A percentile compares a stretch with the other conserved stretches of the same genome.
phyloP scores from a whole-genome alignment of 148 eudicot genomes.

The Chenopodium quinoa region DNA sequence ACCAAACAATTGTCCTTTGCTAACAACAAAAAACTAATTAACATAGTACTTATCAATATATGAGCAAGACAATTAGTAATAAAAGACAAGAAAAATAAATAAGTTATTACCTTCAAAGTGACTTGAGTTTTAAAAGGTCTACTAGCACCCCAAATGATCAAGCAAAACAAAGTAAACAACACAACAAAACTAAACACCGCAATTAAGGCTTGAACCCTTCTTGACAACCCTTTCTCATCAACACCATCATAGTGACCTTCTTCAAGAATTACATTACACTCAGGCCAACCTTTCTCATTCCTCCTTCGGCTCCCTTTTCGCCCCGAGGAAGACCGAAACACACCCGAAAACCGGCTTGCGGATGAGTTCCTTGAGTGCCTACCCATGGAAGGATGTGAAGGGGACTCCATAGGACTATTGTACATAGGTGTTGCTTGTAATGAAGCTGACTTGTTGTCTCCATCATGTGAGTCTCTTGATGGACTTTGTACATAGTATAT shows the following conservation, averaged over 20 bases:
- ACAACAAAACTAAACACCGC: slow-evolving; percentile 52
- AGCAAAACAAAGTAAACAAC: slow-evolving; percentile 72
- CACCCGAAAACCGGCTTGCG: slow-evolving; percentile 87
- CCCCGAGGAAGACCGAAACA: slow-evolving; percentile 87
- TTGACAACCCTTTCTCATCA: slow-evolving; percentile 52
- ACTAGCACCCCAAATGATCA: slow-evolving; percentile 92
- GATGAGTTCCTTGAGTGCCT: slow-evolving; percentile 94
- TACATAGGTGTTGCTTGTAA: slow-evolving; percentile 73
- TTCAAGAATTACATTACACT: slow-evolving; percentile 88
- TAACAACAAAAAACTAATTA: no score
- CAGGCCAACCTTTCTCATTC: slow-evolving; percentile 98
- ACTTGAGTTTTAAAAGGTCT: slow-evolving; percentile 72
- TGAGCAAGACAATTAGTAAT: background rate
- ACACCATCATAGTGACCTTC: slow-evolving; percentile 73
- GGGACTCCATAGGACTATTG: slow-evolving; percentile 84
- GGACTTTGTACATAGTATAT: slow-evolving; percentile 89
- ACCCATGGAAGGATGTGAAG: slow-evolving; percentile 82
- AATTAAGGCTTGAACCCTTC: slow-evolving; percentile 56
- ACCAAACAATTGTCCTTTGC: no score
- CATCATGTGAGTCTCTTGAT: slow-evolving; percentile 91
- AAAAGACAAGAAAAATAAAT: background rate
- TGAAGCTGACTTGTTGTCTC: slow-evolving; percentile 65
- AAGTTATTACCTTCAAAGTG: slow-evolving; percentile 55
- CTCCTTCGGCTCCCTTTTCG: slow-evolving; percentile 53
- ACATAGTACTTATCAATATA: background rate